Base-by-base conservation (phyloP, 192 early-diverging fungal species). In the Mortierella claussenii region DNA sequence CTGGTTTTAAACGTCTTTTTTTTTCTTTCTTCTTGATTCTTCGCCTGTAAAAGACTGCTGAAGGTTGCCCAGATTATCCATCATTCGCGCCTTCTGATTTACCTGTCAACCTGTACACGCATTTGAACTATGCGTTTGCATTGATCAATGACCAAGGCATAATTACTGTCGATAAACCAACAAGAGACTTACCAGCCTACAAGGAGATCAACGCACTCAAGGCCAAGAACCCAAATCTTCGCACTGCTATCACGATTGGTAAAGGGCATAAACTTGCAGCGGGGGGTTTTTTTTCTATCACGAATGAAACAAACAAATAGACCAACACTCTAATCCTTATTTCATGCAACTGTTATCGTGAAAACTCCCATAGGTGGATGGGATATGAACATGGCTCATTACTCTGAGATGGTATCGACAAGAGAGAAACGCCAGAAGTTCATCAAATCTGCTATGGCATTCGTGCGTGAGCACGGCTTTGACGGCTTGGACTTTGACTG, bases 401-500 rank as follows among this genome's bases (percentile, higher is more conserved):
- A 69, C 24, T 69, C 59, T 1, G 60, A 54, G 43, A 69, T 61
- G 68, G 68, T 62, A 2, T 61, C 68, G 1, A 61, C 68, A 4
- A 5, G 42, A 4, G 68, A 60, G 27, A 69, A 56, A 3, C 68
- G 68, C 9, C 50, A 69, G 32, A 69, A 62, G 43, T 69, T 69
- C 34, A 69, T 69, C 20, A 55, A 34, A 2, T 60, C 58, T 2
- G 59, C 59, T 1, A 55, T 69, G 0, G 33, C 58, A 2, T 69
- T 52, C 47, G 58, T 69, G 1, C 57, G 67, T 12, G 18, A 55
- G n/a, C 52, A 60, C 28, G 67, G 51, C 0, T 69, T 69, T 44
- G 67, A 69, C 32, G 67, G 67, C 27, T 20, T 69, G n/a, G 67
- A 69, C 24, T 69, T 69, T 60, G 67, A 69, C 58, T 69, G 67